These are phyloP conservation scores for Azolla pinnata DNA, from an alignment of 75 land plant genomes.

Conservation along the genomic window DNA sequence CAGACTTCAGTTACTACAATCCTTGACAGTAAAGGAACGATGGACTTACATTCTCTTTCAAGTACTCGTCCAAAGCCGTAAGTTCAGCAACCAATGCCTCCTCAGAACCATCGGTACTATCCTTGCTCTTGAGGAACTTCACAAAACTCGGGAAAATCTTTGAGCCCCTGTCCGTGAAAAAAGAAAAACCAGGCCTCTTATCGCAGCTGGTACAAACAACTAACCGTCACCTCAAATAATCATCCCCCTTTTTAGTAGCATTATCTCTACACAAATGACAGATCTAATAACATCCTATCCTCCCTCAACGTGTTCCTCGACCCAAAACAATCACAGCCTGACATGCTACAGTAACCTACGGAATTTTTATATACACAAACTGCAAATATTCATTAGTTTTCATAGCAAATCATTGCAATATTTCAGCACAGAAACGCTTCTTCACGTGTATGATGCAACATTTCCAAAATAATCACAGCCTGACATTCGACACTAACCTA, in stretches of 20 bases:
- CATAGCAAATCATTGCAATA: background rate
- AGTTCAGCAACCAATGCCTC: constrained; percentile 66
- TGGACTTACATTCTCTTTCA: constrained; percentile 64
- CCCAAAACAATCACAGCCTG: background rate
- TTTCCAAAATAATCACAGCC: background rate
- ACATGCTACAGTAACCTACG: background rate
- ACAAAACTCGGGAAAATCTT: constrained; percentile 78
- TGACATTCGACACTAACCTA: background rate
- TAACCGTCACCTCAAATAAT: background rate
- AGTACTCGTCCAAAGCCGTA: constrained; percentile 48
- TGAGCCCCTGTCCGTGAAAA: constrained; percentile 57
- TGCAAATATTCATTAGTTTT: background rate
- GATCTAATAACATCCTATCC: no score
- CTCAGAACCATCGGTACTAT: constrained; percentile 78
- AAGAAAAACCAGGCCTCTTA: background rate
- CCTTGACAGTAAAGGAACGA: background rate
- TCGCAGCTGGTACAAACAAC: no score
- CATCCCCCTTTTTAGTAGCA: background rate
- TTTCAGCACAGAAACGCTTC: background rate
- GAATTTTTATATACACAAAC: background rate
- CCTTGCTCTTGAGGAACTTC: constrained; percentile 84
- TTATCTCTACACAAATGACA: no score
- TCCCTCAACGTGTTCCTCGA: no score
- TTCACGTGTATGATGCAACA: no score
- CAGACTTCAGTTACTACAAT: no score